Base-by-base conservation (phyloP, 371 early-diverging fungal genomes). In the Capillidium heterosporum region DNA sequence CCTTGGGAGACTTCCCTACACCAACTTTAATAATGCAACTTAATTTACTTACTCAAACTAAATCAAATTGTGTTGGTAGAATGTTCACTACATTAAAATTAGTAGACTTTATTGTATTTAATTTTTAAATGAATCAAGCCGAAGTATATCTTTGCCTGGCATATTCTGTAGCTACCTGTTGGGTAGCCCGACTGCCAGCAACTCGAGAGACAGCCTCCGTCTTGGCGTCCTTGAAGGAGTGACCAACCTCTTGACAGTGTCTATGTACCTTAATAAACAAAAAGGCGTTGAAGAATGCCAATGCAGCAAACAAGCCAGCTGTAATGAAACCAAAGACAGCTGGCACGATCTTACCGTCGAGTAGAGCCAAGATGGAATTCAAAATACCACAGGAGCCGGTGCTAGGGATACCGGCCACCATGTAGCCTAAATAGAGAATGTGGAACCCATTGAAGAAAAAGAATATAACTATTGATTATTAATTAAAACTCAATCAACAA, bases 381-480 rank as follows among this genome's bases (percentile, higher is more conserved):
- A 91, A 84, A 51, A 89, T 70, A 15, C 89, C 91, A 24, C 82
- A 85, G 26, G 86, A 81, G 31, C 91, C 91, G 73, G 80, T 76
- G 47, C 68, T 69, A 1, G 87, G 85, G 59, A 91, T 81, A 44
- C 91, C 91, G 44, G 87, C 71, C 1, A 81, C 76, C 89, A 86
- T 89, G 71, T 91, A 89, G 50, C 77, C 73, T 2, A 80, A 72
- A 59, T 81, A 88, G 53, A 83, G 67, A 51, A 87, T 75, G 64
- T 91, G 89, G 63, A 87, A 80, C 29, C 88, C 89, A 64, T 83
- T 82, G 65, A 91, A 91, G 42, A 91, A 62, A 58, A 91, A 82
- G 67, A 73, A 91, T 50, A 89, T 70, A 62, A 72, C 82, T 82
- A 68, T 15, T 39, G 57, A 54, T 15, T 35, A 46, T 31, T 48